Percentiles rank a stretch among this genome's conserved stretches.
Evolutionary conservation across 306 rosid species (phyloP).

Genomic region (Sophora flavescens): DNA sequence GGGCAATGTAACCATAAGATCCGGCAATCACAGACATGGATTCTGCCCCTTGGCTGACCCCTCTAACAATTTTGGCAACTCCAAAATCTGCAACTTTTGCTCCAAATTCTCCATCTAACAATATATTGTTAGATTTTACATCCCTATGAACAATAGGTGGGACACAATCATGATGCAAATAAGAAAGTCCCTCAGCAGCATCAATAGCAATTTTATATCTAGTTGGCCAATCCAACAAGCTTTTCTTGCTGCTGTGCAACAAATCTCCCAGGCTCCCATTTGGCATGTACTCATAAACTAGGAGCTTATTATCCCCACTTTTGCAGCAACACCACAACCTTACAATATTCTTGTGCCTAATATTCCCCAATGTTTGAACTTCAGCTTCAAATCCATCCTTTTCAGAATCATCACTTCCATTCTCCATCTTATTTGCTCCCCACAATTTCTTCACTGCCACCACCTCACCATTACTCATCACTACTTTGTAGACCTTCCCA

Average conservation of each 20-base stretch:
- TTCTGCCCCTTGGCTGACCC: constrained; percentile 56
- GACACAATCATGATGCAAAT: constrained; percentile 84
- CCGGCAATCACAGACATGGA: constrained; percentile 86
- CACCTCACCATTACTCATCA: constrained; percentile 62
- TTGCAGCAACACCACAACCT: constrained; percentile 82
- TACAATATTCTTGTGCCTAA: constrained; percentile 83
- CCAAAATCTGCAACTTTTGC: constrained; percentile 92
- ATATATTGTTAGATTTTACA: constrained; percentile 78
- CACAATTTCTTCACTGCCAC: constrained; percentile 85
- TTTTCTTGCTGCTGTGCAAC: constrained; percentile 60
- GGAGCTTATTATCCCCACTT: constrained; percentile 65
- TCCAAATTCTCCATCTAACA: constrained; percentile 74
- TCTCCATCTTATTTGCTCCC: constrained; percentile 55
- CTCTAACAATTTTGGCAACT: constrained; percentile 63
- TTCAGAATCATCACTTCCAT: constrained; percentile 37
- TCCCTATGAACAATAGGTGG: constrained; percentile 85
- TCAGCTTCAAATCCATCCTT: constrained; percentile 78
- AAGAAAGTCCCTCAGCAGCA: constrained; percentile 88
- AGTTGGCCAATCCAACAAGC: constrained; percentile 73
- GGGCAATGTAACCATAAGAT: constrained; percentile 90
- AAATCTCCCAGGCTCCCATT: constrained; percentile 81
- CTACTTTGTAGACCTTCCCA: constrained; percentile 84
- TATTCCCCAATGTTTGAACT: constrained; percentile 83
- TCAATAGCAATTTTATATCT: constrained; percentile 75
- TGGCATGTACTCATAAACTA: constrained; percentile 90